Percentiles rank a stretch among this genome's conserved stretches.
Evolutionary conservation across 257 asterid species (phyloP).

Genomic region (Misopates orontium): DNA sequence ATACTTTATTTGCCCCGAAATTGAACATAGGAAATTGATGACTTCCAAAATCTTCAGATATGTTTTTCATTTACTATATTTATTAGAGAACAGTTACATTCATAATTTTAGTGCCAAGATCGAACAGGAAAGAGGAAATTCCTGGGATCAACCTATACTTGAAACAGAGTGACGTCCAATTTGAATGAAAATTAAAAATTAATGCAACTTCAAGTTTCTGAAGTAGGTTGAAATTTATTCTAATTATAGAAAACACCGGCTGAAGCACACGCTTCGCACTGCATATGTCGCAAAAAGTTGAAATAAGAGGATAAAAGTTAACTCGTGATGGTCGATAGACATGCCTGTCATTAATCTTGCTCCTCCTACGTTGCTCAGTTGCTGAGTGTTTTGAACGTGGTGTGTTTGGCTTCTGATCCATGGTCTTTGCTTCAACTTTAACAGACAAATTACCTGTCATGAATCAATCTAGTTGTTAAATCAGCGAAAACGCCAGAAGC

Average conservation of each 20-base stretch:
- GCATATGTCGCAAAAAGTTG: not conserved
- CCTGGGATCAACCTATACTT: not conserved
- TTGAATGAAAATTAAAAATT: not conserved
- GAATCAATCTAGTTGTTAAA: conserved; percentile 9
- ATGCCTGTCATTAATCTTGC: conserved; percentile 98
- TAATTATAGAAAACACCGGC: not conserved
- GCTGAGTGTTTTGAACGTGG: conserved; percentile 99
- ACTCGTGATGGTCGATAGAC: conserved; percentile 20
- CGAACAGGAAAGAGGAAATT: conserved; percentile 3
- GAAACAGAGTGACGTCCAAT: not conserved
- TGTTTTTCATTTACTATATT: not conserved
- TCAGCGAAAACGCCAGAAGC: conserved; percentile 9
- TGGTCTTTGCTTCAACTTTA: conserved; percentile 63
- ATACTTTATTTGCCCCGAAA: no score
- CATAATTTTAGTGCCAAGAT: not conserved
- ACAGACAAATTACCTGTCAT: conserved; percentile 60
- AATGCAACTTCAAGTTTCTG: not conserved
- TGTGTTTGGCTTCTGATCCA: conserved; percentile 79
- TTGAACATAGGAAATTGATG: not conserved
- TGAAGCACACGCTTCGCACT: not conserved
- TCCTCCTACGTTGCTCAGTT: conserved; percentile 98
- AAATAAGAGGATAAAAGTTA: not conserved
- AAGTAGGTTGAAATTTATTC: conserved; percentile 2
- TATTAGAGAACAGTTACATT: not conserved
- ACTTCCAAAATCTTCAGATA: not conserved